Base-by-base conservation (phyloP, 2,329 filamentous ascomycete genomes). In the Macrophomina pseudophaseolina region DNA sequence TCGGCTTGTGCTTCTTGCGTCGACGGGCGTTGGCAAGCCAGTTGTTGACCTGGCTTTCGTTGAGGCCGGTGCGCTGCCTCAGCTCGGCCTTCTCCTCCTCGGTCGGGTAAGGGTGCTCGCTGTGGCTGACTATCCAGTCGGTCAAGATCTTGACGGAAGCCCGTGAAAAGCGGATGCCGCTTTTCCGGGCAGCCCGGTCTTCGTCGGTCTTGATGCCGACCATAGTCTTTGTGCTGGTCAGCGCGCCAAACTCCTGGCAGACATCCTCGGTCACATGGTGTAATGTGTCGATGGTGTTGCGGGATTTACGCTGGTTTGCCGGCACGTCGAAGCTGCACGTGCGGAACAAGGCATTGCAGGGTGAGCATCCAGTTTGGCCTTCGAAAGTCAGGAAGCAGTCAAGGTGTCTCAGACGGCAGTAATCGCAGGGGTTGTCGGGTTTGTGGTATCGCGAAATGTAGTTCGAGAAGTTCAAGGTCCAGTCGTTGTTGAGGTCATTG, bases 11-110 rank as follows among this genome's bases (percentile, higher is more conserved):
- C 80, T 97, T 97, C 72, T 91, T 90, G 69, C 93, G 86, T 66
- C 93, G 88, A 51, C 93, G 88, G 66, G 93, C 93, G 78, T 97
- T 97, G 67, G 93, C 93, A 54, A 97, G 87, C 93, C 93, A 97
- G 76, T 96, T 97, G 11, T 90, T 90, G 72, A 97, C 94, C 74
- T 97, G 94, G 14, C 86, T 90, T 72, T 92, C 88, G 76, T 88
- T 93, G 48, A 97, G 83, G 7, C 93, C 92, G 0, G 93, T 97
- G 72, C 91, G 86, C 54, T 86, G 85, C 77, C 93, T 90, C 32
- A 97, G 83, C 69, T 88, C 86, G 70, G 93, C 91, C 74, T 94
- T 96, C 75, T 97, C 92, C 67, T 93, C 89, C 51, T 97, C 93
- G 40, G 88, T 94, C 5, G 94, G 93, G 75, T 97, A 97, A 0